phyloP scores from a whole-genome alignment of 1,284 basidiomycete species.

The Puccinia horiana region DNA sequence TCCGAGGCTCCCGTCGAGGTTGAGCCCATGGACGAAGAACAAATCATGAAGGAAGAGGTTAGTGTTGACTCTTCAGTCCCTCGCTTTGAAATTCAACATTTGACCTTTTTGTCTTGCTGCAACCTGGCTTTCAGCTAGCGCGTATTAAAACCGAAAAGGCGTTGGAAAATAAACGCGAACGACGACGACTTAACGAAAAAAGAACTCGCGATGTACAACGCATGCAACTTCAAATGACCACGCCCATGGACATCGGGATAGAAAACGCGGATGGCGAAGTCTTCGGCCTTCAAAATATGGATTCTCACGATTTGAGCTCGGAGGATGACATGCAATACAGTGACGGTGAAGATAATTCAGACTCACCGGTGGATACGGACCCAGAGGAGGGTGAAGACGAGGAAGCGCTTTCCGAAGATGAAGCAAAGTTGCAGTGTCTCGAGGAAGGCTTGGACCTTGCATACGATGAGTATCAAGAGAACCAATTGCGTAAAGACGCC shows the following conservation, averaged over 20 bases:
- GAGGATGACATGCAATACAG: slow-evolving; percentile 64
- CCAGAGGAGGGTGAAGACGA: slow-evolving; percentile 59
- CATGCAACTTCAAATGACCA: slow-evolving; percentile 96
- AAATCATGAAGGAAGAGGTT: slow-evolving; percentile 83
- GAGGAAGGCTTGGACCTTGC: slow-evolving; percentile 84
- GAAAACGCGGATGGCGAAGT: slow-evolving; percentile 73
- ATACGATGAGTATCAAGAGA: slow-evolving; percentile 83
- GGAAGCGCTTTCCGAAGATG: slow-evolving; percentile 57
- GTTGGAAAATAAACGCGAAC: slow-evolving; percentile 71
- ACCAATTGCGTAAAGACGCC: slow-evolving; percentile 78
- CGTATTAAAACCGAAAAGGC: slow-evolving; percentile 76
- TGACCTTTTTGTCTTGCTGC: not conserved
- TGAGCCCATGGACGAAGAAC: slow-evolving; percentile 79
- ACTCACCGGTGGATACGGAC: slow-evolving; percentile 64
- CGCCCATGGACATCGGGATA: slow-evolving; percentile 89
- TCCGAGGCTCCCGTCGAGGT: slow-evolving; percentile 71
- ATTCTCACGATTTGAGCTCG: slow-evolving; percentile 77
- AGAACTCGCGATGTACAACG: slow-evolving; percentile 84
- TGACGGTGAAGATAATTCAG: slow-evolving; percentile 57
- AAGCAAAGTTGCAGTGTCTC: slow-evolving; percentile 64
- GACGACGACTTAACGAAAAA: slow-evolving; percentile 84
- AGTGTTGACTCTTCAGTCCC: slow-evolving; percentile 51
- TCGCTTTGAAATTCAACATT: slow-evolving; percentile 23
- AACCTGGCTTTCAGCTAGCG: slow-evolving; percentile 67
- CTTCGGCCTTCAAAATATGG: slow-evolving; percentile 67